Evolutionary conservation across 306 rosid genomes (phyloP).

Genomic region (Parietaria judaica): DNA sequence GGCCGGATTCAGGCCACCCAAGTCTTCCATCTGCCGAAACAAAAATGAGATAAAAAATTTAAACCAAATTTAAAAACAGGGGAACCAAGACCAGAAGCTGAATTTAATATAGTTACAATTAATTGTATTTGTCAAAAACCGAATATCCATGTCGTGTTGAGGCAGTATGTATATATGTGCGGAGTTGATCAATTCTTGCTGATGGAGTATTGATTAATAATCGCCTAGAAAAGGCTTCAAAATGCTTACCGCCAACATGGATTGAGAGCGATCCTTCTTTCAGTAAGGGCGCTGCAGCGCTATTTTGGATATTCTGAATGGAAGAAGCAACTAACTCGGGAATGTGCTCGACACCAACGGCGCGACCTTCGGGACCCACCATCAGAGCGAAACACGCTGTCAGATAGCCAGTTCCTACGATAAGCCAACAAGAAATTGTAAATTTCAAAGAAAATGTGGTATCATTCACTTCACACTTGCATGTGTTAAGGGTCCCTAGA

Average conservation of each 20-base stretch:
- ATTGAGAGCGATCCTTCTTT: constrained; percentile 75
- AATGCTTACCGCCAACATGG: constrained; percentile 62
- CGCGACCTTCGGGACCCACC: constrained; percentile 80
- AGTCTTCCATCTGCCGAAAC: constrained; percentile 68
- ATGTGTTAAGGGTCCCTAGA: not conserved
- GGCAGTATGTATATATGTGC: too few relatives aligned
- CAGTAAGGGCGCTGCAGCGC: constrained; percentile 62
- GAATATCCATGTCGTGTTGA: too few relatives aligned
- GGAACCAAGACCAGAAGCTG: too few relatives aligned
- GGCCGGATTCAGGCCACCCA: constrained; percentile 75
- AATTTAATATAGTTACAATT: too few relatives aligned
- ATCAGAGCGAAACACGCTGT: constrained; percentile 88
- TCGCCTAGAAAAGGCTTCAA: not conserved
- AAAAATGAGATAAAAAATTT: not conserved
- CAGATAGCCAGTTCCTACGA: constrained; percentile 82
- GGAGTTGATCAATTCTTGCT: too few relatives aligned
- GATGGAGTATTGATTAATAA: too few relatives aligned
- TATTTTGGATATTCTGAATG: constrained; percentile 53
- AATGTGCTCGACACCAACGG: constrained; percentile 89
- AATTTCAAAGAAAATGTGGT: not conserved
- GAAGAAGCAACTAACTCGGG: constrained; percentile 81
- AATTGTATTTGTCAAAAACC: too few relatives aligned
- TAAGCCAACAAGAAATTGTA: too few relatives aligned
- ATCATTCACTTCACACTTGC: not conserved
- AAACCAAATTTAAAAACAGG: too few relatives aligned